phyloP scores from a whole-genome alignment of 2,329 filamentous ascomycete genomes.

The Monosporascus sp. region DNA sequence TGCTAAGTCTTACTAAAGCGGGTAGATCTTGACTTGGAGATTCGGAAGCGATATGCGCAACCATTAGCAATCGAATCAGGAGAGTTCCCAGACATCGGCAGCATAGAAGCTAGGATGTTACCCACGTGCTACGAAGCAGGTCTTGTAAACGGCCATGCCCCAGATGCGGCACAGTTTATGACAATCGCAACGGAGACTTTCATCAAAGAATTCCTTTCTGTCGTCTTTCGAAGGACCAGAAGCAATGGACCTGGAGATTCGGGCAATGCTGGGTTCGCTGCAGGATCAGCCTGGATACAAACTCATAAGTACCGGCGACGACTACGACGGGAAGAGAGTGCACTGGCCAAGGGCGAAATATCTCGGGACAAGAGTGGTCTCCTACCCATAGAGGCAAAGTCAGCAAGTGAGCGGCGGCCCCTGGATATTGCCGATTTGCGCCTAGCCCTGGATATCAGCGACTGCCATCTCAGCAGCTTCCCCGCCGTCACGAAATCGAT shows the following conservation, averaged over 20 bases:
- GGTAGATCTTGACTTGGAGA: constrained; percentile 60
- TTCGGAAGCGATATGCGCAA: constrained; percentile 59
- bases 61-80: constrained; percentile 63
- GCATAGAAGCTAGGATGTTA: constrained; percentile 60
- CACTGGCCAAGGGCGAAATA: constrained; percentile 67
- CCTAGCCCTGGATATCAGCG: constrained; percentile 69
- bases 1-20: constrained; percentile 6
- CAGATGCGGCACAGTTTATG: constrained; percentile 59
- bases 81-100: constrained; percentile 61
- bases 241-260: constrained; percentile 60
- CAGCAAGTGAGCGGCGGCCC: constrained; percentile 64
- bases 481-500: constrained; percentile 69
- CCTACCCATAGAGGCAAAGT: constrained; percentile 75
- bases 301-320: constrained; percentile 73
- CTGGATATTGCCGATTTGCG: constrained; percentile 75
- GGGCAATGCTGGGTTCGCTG: constrained; percentile 57
- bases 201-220: constrained; percentile 60
- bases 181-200: constrained; percentile 61
- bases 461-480: constrained; percentile 71
- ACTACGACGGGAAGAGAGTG: constrained; percentile 70
- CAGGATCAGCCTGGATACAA: constrained; percentile 66
- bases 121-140: constrained; percentile 65
- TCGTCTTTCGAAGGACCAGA: constrained; percentile 58
- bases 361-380: constrained; percentile 70
- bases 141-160: constrained; percentile 51